These are phyloP conservation scores for Blastobotrys indianensis DNA, from an alignment of 1,139 yeast genomes.

Conservation along the genomic window DNA sequence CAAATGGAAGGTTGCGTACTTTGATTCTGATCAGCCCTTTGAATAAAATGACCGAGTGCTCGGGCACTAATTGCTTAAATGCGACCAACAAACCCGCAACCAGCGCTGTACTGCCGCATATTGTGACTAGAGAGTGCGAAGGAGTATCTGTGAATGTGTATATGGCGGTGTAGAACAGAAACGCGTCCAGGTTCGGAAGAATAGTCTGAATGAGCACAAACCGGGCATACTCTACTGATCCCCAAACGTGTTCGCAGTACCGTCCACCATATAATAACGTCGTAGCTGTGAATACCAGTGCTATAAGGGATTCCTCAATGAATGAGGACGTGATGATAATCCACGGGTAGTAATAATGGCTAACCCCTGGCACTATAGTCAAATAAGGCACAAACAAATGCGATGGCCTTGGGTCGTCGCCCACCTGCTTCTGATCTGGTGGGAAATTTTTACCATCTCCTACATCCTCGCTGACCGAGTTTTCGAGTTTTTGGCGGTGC, in stretches of 20 bases:
- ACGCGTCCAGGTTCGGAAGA: slow-evolving; percentile 44
- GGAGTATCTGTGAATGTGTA: slow-evolving; percentile 9
- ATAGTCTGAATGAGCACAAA: slow-evolving; percentile 55
- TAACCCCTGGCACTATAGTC: slow-evolving; percentile 60
- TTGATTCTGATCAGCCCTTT: slow-evolving; percentile 59
- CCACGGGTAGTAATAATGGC: slow-evolving; percentile 62
- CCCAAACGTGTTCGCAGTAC: slow-evolving; percentile 51
- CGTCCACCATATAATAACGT: slow-evolving; percentile 51
- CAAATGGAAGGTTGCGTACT: slow-evolving; percentile 64
- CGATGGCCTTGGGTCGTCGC: slow-evolving; percentile 16
- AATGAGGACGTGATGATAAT: slow-evolving; percentile 65
- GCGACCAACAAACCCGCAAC: slow-evolving; percentile 76
- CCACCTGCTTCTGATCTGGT: slow-evolving; percentile 12
- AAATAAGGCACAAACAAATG: slow-evolving; percentile 52
- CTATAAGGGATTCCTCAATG: slow-evolving; percentile 55
- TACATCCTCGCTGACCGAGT: slow-evolving; percentile 11
- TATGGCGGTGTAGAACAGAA: slow-evolving; percentile 13
- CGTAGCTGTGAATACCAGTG: slow-evolving; percentile 44
- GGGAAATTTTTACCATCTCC: slow-evolving; percentile 17
- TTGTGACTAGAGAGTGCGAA: slow-evolving; percentile 26
- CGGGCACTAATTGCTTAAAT: slow-evolving; percentile 82
- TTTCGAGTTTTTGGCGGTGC: slow-evolving; percentile 10
- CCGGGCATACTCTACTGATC: slow-evolving; percentile 52
- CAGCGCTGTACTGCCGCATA: slow-evolving; percentile 71
- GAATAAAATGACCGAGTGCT: slow-evolving; percentile 68